phyloP scores from a whole-genome alignment of 2,329 filamentous ascomycete species.

The Pestalotiopsis sp. region DNA sequence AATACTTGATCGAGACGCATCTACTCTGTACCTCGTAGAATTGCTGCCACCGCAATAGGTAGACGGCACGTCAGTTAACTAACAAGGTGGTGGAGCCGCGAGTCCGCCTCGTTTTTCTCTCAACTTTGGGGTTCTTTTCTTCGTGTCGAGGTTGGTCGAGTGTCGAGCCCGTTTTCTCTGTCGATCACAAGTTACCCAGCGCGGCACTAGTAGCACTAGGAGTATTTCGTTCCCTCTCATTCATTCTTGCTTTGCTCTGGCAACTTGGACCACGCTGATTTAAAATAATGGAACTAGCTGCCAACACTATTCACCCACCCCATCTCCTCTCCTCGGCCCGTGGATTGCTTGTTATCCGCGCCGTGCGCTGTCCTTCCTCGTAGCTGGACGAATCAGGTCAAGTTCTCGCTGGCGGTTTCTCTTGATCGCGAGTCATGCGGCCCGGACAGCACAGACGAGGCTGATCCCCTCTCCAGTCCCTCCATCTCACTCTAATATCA shows the following conservation, averaged over 20 bases:
- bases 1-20: no score
- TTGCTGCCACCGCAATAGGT: no score
- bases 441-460: no score
- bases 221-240: no score
- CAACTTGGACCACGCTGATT: no score
- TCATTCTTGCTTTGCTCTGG: no score
- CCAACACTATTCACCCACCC: neutral
- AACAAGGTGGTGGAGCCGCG: neutral
- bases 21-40: no score
- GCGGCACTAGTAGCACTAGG: neutral
- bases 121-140: neutral
- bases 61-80: neutral
- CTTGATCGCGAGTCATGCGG: neutral
- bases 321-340: neutral
- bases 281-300: no score
- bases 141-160: neutral
- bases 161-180: neutral
- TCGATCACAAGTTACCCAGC: neutral
- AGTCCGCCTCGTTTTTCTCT: neutral
- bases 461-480: no score
- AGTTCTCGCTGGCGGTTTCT: neutral
- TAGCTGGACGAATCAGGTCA: neutral
- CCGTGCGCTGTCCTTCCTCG: neutral
- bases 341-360: neutral
- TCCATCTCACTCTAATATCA: no score